phyloP scores from a whole-genome alignment of 768 basidiomycete genomes.

The Phaeolepiota aurea region DNA sequence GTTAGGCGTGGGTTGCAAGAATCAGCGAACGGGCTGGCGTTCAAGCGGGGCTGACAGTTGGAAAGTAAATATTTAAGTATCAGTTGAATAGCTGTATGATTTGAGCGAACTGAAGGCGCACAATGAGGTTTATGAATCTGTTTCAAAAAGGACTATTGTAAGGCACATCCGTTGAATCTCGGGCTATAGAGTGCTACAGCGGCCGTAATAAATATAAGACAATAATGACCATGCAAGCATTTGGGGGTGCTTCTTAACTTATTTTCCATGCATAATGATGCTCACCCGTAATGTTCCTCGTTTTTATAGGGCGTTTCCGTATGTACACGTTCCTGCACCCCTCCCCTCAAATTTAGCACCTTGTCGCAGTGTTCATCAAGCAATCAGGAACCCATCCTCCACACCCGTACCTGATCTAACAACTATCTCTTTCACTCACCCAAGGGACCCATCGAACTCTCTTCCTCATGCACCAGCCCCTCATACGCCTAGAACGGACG shows the following conservation, averaged over 20 bases:
- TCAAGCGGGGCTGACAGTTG: not conserved
- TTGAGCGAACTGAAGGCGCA: no score
- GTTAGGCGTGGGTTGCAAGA: slow-evolving; percentile 15
- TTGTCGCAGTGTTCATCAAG: not conserved
- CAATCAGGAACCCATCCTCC: not conserved
- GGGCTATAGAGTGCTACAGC: no score
- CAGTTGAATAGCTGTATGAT: no score
- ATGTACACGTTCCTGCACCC: not conserved
- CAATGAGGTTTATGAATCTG: no score
- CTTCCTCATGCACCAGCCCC: not conserved
- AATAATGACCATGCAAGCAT: not conserved
- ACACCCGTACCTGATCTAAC: not conserved
- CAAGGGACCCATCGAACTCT: slow-evolving; percentile 2
- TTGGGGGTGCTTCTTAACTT: not conserved
- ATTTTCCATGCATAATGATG: not conserved
- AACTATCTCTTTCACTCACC: slow-evolving; percentile 4
- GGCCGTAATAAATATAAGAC: not conserved
- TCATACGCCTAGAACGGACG: no score
- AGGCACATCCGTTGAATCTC: no score
- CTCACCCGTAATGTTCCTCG: not conserved
- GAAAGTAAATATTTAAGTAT: no score
- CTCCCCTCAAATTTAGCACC: not conserved
- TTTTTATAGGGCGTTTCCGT: no score
- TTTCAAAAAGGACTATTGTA: not conserved
- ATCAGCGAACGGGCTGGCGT: slow-evolving; percentile 1